Conservation (phyloP, 495 filamentous ascomycete genomes). For the Pyrenula aspistea region DNA sequence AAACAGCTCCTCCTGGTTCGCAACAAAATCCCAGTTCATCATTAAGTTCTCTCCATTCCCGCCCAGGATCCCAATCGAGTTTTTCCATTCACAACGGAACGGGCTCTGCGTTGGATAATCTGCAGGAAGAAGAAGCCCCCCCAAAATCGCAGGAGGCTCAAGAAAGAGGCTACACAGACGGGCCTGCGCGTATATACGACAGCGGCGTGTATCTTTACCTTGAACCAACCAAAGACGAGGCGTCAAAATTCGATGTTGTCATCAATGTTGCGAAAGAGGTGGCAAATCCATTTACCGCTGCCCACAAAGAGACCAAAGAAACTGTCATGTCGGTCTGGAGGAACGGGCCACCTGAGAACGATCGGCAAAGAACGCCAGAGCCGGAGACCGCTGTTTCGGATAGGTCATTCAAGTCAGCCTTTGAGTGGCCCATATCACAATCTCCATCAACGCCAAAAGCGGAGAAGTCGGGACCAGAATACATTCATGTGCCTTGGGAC, state of each 20-base stretch:
- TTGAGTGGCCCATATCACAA: constrained; percentile 34
- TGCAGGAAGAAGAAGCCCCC: constrained; percentile 67
- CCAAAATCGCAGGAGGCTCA: constrained; percentile 64
- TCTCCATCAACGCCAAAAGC: constrained; percentile 44
- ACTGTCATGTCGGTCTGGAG: constrained; percentile 32
- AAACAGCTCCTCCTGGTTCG: constrained; percentile 53
- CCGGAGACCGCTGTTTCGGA: constrained; percentile 62
- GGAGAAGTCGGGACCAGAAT: constrained; percentile 56
- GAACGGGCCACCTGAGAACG: constrained; percentile 19
- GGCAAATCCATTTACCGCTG: constrained; percentile 60
- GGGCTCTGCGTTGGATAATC: constrained; percentile 21
- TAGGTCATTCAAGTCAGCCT: constrained; percentile 60
- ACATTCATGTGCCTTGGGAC: constrained; percentile 94
- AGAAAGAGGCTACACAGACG: constrained; percentile 85
- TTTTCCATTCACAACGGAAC: constrained; percentile 7
- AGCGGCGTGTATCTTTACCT: constrained; percentile 87
- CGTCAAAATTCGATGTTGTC: constrained; percentile 77
- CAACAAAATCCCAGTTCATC: constrained; percentile 38
- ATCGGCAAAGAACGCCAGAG: constrained; percentile 35
- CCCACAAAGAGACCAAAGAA: constrained; percentile 17
- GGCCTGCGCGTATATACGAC: constrained; percentile 83
- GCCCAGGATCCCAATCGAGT: constrained; percentile 13
- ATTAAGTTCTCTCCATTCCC: constrained; percentile 8
- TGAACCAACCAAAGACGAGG: constrained; percentile 79
- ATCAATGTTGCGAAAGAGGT: constrained; percentile 96